Conservation (phyloP, 2,329 filamentous ascomycete genomes). For the Fusarium citri region DNA sequence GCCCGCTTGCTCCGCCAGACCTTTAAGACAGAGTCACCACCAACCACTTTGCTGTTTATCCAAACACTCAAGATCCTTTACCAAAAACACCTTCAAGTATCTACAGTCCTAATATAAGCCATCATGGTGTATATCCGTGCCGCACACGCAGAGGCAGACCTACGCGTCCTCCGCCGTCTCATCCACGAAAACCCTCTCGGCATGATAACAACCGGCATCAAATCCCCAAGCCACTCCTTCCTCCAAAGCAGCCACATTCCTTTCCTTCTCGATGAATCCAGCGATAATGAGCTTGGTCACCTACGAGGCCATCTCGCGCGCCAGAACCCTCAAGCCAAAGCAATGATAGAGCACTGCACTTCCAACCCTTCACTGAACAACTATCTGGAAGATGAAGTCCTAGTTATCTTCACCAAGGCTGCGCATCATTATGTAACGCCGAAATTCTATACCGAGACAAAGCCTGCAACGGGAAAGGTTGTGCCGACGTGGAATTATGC, state of each 20-base stretch:
- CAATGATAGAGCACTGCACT: constrained; percentile 61
- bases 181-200: constrained; percentile 71
- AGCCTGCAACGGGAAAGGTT: constrained; percentile 72
- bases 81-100: too few relatives aligned
- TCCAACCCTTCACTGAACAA: constrained; percentile 12
- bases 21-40: constrained; percentile 13
- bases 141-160: constrained; percentile 62
- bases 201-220: constrained; percentile 70
- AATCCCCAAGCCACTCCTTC: constrained; percentile 58
- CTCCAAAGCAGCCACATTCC: constrained; percentile 72
- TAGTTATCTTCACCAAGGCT: constrained; percentile 71
- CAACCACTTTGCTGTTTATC: too few relatives aligned
- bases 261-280: constrained; percentile 61
- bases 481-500: constrained; percentile 79
- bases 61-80: too few relatives aligned
- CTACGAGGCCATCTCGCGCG: constrained; percentile 72
- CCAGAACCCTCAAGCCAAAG: constrained; percentile 72
- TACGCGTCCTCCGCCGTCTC: constrained; percentile 63
- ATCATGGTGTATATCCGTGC: constrained; percentile 34
- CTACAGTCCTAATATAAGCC: fast-evolving
- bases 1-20: constrained; percentile 25
- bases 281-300: constrained; percentile 52
- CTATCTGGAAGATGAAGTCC: constrained; percentile 63
- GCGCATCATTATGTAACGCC: constrained; percentile 74
- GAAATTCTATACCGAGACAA: constrained; percentile 75